phyloP scores from a whole-genome alignment of 2,329 filamentous ascomycete species.

The Epichloe sibirici region DNA sequence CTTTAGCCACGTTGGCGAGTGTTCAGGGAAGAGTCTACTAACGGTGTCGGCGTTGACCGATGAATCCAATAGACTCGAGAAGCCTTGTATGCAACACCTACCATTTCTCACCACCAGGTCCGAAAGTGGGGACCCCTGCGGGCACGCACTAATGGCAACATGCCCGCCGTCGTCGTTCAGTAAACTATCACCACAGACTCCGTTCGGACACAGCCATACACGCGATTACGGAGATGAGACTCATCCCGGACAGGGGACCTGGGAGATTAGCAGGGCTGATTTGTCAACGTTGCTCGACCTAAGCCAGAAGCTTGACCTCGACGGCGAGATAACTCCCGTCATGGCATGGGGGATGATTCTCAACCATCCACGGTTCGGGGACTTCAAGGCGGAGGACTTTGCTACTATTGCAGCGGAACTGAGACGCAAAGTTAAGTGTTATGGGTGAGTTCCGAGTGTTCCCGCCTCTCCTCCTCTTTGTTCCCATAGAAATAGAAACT shows the following conservation, averaged over 20 bases:
- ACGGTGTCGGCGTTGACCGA: conserved; percentile 27
- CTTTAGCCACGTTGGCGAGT: conserved; percentile 8
- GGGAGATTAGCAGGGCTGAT: conserved; percentile 65
- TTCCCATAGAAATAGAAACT: background rate
- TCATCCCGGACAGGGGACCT: conserved; percentile 54
- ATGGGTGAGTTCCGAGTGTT: conserved; percentile 55
- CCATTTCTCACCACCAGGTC: conserved; percentile 59
- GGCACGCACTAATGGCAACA: conserved; percentile 87
- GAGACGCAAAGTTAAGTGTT: conserved; percentile 73
- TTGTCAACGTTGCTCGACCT: conserved; percentile 73
- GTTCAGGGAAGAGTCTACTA: conserved; percentile 23
- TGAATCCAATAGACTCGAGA: conserved; percentile 60
- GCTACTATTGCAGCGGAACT: conserved; percentile 61
- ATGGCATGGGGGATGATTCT: conserved; percentile 86
- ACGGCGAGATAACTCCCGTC: conserved; percentile 86
- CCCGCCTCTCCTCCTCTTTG: background rate
- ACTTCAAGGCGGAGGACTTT: conserved; percentile 58
- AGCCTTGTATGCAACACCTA: conserved; percentile 85
- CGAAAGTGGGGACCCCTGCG: conserved; percentile 56
- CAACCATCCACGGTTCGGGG: conserved; percentile 53
- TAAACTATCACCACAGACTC: conserved; percentile 36
- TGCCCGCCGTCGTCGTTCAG: conserved; percentile 61
- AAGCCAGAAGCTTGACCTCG: conserved; percentile 68
- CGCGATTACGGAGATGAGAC: conserved; percentile 16
- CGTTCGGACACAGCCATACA: conserved; percentile 36